Base-by-base conservation (phyloP, 2,329 filamentous ascomycete species). In the Aschersonia sp. region DNA sequence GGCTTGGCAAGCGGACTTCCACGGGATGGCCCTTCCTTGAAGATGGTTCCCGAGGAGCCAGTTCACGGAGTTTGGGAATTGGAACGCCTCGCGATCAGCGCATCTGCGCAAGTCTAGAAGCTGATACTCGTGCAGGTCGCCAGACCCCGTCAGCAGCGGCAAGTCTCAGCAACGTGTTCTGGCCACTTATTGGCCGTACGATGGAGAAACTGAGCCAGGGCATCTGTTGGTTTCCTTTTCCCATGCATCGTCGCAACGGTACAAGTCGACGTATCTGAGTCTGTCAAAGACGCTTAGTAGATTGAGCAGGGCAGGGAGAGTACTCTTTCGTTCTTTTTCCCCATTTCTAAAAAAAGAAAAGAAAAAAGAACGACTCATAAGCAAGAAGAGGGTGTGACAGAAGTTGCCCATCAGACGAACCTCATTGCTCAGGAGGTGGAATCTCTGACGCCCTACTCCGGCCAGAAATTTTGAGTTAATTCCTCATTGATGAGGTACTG, bases 191-290 rank as follows among this genome's bases (percentile, higher is more conserved):
- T 2, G 57, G 56, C 40, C 59, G 52, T 4, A 61, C 51, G 2
- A 51, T 51, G 45, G 57, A 59, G 43, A 20, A 69, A 70, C 31
- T 59, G 56, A 2, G 61, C 62, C 47, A 73, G 57, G 0, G 66
- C 64, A 0, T 65, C 58, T 4, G 62, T 51, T 1, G 32, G 69
- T 65, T 3, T 63, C 60, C 4, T 65, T 64, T 55, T 77, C 74
- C 74, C 75, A 78, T 35, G 65, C 65, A 53, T 75, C 71, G 48
- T 78, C 74, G 50, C 78, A 78, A 7, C 69, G 70, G 56, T 77
- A 69, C 4, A 70, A 61, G 50, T 78, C 74, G 28, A 76, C 71
- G 4, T 65, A 63, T 4, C 63, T 61, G 43, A 78, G 61, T 31
- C 65, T 61, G 71, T 74, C 51, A n/a, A 31, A 9, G 4, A 2